These are phyloP conservation scores for Terfezia boudieri DNA, from an alignment of 495 filamentous ascomycete species.

Conservation along the genomic window DNA sequence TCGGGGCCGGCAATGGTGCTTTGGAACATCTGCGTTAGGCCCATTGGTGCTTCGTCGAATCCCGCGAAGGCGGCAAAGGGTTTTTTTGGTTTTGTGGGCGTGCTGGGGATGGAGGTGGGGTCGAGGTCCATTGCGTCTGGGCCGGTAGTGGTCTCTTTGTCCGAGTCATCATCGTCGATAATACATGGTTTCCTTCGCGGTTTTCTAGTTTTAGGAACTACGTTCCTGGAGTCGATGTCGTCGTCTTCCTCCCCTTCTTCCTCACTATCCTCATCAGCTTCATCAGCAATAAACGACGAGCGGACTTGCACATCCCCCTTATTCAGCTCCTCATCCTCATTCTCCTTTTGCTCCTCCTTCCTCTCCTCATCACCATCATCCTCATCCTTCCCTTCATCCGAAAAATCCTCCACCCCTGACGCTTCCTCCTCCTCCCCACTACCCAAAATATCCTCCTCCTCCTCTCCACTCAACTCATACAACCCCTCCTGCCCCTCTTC, in stretches of 20 bases:
- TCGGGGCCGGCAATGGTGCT: constrained; percentile 3
- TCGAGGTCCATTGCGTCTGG: constrained; percentile 26
- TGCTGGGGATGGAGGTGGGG: constrained; percentile 12
- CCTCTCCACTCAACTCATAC: constrained; percentile 23
- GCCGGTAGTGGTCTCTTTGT: constrained; percentile 28
- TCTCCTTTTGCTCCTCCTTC: constrained; percentile 27
- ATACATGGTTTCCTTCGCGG: constrained; percentile 22
- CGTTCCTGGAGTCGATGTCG: constrained; percentile 15
- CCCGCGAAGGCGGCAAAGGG: constrained; percentile 10
- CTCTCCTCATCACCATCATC: constrained; percentile 54
- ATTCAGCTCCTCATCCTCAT: constrained; percentile 26
- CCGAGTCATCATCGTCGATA: constrained; percentile 42
- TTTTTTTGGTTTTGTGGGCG: constrained; percentile 4
- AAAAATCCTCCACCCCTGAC: constrained; percentile 18
- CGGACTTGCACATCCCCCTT: constrained; percentile 16
- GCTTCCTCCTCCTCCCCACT: constrained; percentile 21
- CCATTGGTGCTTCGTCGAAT: constrained; percentile 6
- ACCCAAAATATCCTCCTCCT: constrained; percentile 25
- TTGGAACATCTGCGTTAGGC: constrained; percentile 16
- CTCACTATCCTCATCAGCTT: constrained; percentile 9
- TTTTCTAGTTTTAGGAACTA: constrained; percentile 13
- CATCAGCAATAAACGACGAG: constrained; percentile 13
- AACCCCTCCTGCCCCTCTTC: constrained; percentile 16
- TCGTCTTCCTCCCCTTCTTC: constrained; percentile 20
- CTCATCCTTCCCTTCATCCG: constrained; percentile 21